A percentile compares a stretch with the other conserved stretches of the same genome.
Conservation (phyloP, 2,329 filamentous ascomycete species). For the Colletotrichum sp. region DNA sequence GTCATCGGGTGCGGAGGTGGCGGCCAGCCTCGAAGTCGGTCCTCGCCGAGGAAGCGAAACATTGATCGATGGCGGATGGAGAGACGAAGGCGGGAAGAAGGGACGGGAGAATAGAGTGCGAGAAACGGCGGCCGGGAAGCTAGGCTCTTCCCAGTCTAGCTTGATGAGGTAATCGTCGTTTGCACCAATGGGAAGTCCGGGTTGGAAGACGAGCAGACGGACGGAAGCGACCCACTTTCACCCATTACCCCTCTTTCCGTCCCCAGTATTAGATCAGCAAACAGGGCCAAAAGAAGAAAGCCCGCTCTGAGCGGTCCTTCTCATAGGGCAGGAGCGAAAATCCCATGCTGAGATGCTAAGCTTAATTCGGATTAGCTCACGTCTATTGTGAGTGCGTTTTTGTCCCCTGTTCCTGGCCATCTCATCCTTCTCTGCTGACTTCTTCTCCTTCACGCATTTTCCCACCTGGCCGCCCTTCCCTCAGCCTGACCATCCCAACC, state of each 20-base stretch:
- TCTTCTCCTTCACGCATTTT: background rate
- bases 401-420: constrained; percentile 13
- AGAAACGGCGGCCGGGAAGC: background rate
- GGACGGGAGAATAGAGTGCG: background rate
- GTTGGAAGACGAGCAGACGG: background rate
- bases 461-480: background rate
- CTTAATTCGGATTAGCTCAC: background rate
- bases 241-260: constrained; percentile 10
- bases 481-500: background rate
- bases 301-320: background rate
- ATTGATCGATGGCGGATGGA: background rate
- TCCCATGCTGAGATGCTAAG: background rate
- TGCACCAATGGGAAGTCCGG: background rate
- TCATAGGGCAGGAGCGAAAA: background rate
- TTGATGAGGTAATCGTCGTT: background rate
- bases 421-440: constrained; percentile 1
- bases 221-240: constrained; percentile 2
- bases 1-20: background rate
- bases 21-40: background rate
- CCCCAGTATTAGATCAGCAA: background rate
- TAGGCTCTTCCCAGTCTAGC: background rate
- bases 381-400: background rate
- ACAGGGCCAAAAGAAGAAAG: background rate
- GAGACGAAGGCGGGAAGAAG: background rate
- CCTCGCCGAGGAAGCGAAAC: background rate